Evolutionary conservation across 768 basidiomycete genomes (phyloP).

Genomic region (Amanita inopinata): DNA sequence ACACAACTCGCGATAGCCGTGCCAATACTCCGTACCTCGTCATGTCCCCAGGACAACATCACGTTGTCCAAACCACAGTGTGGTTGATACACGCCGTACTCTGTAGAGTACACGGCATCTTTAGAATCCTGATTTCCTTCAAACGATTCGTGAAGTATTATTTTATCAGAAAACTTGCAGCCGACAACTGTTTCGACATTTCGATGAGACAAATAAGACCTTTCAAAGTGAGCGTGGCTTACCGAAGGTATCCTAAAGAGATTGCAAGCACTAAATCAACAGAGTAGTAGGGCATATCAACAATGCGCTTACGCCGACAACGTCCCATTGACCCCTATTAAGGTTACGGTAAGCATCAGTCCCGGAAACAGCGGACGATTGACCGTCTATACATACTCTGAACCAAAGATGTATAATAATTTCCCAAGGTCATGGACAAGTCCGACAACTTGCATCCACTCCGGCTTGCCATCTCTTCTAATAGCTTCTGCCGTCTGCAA

Average conservation of each 20-base stretch:
- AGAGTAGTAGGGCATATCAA: neutral
- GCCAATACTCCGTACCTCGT: slow-evolving; percentile 38
- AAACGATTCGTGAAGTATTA: slow-evolving; percentile 61
- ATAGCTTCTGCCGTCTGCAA: slow-evolving; percentile 77
- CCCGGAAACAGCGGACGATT: neutral
- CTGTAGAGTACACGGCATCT: slow-evolving; percentile 51
- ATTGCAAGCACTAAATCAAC: slow-evolving; percentile 2
- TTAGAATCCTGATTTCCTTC: slow-evolving; percentile 47
- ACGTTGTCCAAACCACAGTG: slow-evolving; percentile 67
- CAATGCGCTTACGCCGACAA: slow-evolving; percentile 51
- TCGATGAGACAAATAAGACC: neutral
- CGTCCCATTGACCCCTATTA: slow-evolving; percentile 67
- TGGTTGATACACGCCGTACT: slow-evolving; percentile 55
- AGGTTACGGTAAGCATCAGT: neutral
- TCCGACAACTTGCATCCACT: slow-evolving; percentile 77
- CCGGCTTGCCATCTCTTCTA: slow-evolving; percentile 63
- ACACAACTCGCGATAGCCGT: neutral
- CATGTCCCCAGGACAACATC: slow-evolving; percentile 76
- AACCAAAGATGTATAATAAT: slow-evolving; percentile 63
- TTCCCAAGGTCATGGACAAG: slow-evolving; percentile 78
- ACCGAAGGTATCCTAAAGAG: slow-evolving; percentile 23
- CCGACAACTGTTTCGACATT: slow-evolving; percentile 40
- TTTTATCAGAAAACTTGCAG: slow-evolving; percentile 65
- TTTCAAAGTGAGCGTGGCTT: neutral
- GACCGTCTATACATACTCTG: slow-evolving; percentile 30